phyloP scores from a whole-genome alignment of 1,284 basidiomycete genomes.

The Kalmanozyma brasiliensis region DNA sequence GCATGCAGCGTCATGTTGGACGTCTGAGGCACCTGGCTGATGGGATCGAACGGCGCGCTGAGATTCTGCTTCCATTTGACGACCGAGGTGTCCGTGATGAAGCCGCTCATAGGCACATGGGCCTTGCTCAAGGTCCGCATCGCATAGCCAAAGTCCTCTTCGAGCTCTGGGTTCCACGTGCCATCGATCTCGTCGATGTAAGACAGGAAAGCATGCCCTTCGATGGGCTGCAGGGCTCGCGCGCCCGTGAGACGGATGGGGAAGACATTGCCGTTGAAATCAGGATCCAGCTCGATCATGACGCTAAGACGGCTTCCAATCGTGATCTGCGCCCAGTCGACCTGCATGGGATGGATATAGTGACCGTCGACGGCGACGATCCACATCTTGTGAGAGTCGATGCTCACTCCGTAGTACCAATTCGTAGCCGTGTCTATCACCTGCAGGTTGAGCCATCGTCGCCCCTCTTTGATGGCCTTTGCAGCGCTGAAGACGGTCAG shows the following conservation, averaged over 20 bases:
- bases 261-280: conserved; percentile 20
- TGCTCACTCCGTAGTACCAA: conserved; percentile 32
- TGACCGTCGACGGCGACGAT: conserved; percentile 49
- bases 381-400: conserved; percentile 44
- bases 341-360: conserved; percentile 41
- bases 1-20: conserved; percentile 53
- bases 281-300: conserved; percentile 46
- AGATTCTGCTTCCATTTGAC: conserved; percentile 45
- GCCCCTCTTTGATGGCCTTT: conserved; percentile 31
- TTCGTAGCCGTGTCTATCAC: conserved; percentile 39
- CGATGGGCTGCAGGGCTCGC: conserved; percentile 49
- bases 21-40: conserved; percentile 18
- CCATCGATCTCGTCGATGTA: conserved; percentile 37
- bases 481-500: conserved; percentile 40
- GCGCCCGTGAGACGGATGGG: conserved; percentile 47
- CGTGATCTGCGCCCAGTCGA: conserved; percentile 48
- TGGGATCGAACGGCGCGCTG: conserved; percentile 32
- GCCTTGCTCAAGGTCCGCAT: conserved; percentile 16
- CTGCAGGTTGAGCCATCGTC: conserved; percentile 47
- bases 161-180: conserved; percentile 20
- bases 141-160: conserved; percentile 41
- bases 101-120: conserved; percentile 39
- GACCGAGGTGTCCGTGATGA: conserved; percentile 20
- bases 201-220: conserved; percentile 45
- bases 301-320: conserved; percentile 47